Evolutionary conservation across 1,284 basidiomycete species (phyloP), one percentile per base, ranked within the genome.

Genomic region (Earliella scabrosa): DNA sequence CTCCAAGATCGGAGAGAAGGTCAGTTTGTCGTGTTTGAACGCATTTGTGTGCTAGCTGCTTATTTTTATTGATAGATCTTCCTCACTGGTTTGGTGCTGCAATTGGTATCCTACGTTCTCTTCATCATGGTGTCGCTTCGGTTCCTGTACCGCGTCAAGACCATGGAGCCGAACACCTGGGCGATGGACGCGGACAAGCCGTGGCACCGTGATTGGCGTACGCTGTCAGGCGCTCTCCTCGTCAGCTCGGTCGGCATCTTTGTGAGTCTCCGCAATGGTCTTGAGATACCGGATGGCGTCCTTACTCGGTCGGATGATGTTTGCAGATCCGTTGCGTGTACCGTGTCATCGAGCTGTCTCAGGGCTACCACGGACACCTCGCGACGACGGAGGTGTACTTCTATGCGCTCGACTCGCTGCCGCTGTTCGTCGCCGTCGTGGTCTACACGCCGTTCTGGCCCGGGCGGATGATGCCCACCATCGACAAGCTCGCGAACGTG

Each of bases 321-420:
- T n/a, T n/a, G n/a, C n/a, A 87, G 86, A 79, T 90, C 61, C 85
- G 88, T 66, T 89, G 85, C 38, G 71, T 81, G 3, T 91, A 85
- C 71, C 81, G 90, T 68, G 84, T 84, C 2, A 77, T 84, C 31
- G 88, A 91, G 64, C 75, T 88, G 20, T 82, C 81, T 8, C 74
- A 90, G 71, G 89, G 88, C 29, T 88, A 80, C 70, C 68, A 71
- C 26, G 88, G 88, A 3, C 75, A 76, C 47, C 76, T 90, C 14
- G 79, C 85, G 8, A 87, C 82, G 0, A 81, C 81, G 14, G 60
- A 68, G 54, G 59, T 54, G 20, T 83, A 79, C 66, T 90, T 91
- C 73, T 88, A 89, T 63, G 81, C 72, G 1, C 75, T 90, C 31
- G 88, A 91, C 67, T 87, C 87, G 1, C 74, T 87, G 10, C 86